Conservation (phyloP, 805 yeast genomes). For the Tetrapisispora nanseiensis region DNA sequence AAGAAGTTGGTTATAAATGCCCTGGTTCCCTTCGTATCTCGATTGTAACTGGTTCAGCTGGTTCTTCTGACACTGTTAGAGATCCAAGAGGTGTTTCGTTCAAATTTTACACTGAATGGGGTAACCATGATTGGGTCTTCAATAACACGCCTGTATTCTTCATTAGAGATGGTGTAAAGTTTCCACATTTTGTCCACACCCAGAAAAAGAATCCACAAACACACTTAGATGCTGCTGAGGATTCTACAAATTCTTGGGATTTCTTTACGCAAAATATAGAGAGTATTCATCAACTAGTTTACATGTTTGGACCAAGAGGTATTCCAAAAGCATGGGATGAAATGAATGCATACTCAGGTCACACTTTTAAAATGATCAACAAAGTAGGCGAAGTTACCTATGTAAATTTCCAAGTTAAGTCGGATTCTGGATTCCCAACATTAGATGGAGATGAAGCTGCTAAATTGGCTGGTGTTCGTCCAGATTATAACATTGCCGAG, state of each 20-base stretch:
- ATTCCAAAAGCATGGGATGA: constrained; percentile 44
- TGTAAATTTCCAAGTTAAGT: constrained; percentile 44
- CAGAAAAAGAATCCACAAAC: constrained; percentile 70
- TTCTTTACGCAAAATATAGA: constrained; percentile 47
- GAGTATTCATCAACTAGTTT: constrained; percentile 46
- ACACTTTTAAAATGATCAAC: constrained; percentile 50
- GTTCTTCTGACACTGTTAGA: constrained; percentile 74
- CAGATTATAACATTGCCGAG: constrained; percentile 38
- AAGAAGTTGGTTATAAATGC: constrained; percentile 33
- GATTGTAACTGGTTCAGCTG: constrained; percentile 80
- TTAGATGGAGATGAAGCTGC: constrained; percentile 38
- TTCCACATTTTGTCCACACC: constrained; percentile 82
- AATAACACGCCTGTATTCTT: constrained; percentile 83
- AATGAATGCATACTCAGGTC: constrained; percentile 59
- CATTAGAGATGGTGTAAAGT: constrained; percentile 66
- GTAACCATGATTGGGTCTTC: constrained; percentile 75
- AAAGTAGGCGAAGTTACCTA: constrained; percentile 41
- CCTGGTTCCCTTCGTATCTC: constrained; percentile 46
- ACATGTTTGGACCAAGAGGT: constrained; percentile 52
- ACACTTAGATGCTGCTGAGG: constrained; percentile 35
- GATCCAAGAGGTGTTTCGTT: constrained; percentile 83
- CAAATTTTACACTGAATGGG: constrained; percentile 75
- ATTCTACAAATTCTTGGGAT: constrained; percentile 50
- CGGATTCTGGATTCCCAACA: constrained; percentile 43
- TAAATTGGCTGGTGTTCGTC: constrained; percentile 37